Base-by-base conservation (phyloP, 176 grass and related monocot genomes). In the Thinopyrum elongatum region DNA sequence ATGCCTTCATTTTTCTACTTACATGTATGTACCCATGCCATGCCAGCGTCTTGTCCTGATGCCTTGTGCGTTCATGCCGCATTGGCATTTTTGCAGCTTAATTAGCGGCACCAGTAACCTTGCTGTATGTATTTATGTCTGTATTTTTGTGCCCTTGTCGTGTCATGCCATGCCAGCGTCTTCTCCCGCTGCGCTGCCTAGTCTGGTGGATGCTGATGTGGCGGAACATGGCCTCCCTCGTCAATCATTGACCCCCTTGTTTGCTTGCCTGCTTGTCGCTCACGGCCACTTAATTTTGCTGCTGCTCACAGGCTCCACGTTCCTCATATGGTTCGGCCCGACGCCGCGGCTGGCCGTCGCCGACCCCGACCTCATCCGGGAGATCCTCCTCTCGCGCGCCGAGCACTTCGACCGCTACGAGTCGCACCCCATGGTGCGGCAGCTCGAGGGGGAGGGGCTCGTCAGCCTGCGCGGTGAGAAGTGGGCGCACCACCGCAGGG, bases 341-440 rank as follows among this genome's bases (percentile, higher is more conserved):
- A 98, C 96, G 47, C 85, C 96, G 13, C 86, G 96, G 33, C 88
- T 98, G 58, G 89, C 96, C 78, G 87, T 98, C 67, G 92, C 93
- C 53, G 93, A 98, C 78, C 96, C 93, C 6, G 91, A 98, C 74
- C 92, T 98, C 86, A 95, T 98, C 89, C 78, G 96, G 59, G 96
- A 98, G 89, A 93, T 98, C 64, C 60, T 98, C 34, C 77, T 95
- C 64, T 95, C 96, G 6, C 90, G 93, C 63, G 84, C 96, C 55
- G 91, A 95, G 26, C 83, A 79, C 77, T 98, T 98, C 84, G 96
- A 98, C 89, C 96, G 96, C 28, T 98, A 95, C 86, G 96, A 98
- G 81, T 95, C 96, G 9, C 96, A 98, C 71, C 96, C 96, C 15
- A 86, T 98, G 86, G 88, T 98, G 53, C 93, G 96, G 39, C 96